A percentile compares a stretch with the other conserved stretches of the same genome.
phyloP scores from a whole-genome alignment of 176 grass and related monocot genomes.

The Oryza glaberrima region DNA sequence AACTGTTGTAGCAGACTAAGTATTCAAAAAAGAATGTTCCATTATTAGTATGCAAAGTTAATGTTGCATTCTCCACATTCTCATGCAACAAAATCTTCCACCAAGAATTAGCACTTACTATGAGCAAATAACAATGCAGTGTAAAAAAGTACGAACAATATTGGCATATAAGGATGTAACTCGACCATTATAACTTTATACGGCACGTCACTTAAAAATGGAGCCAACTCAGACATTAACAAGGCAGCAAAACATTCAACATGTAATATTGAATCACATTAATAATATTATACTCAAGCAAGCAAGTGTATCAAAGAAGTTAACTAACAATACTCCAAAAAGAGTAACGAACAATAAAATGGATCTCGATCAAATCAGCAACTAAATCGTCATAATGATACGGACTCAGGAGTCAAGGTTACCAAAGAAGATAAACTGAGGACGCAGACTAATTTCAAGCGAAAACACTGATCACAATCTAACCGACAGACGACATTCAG shows the following conservation, averaged over 20 bases:
- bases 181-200: not conserved
- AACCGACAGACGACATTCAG: not conserved
- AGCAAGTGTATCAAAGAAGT: not conserved
- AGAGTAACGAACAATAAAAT: not conserved
- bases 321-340: not conserved
- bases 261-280: not conserved
- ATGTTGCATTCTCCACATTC: not conserved
- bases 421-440: not conserved
- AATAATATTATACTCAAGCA: not conserved
- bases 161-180: not conserved
- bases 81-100: not conserved
- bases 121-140: not conserved
- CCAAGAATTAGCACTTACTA: not conserved
- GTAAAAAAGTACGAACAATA: not conserved
- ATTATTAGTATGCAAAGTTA: conserved; percentile 9
- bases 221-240: not conserved
- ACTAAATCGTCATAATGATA: not conserved
- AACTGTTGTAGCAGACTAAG: not conserved
- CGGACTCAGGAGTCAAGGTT: not conserved
- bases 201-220: not conserved
- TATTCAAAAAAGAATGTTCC: not conserved
- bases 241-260: not conserved
- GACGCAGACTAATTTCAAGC: not conserved
- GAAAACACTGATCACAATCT: not conserved
- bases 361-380: not conserved